phyloP scores from a whole-genome alignment of 441 rosid genomes.

The Aleurites moluccanus region DNA sequence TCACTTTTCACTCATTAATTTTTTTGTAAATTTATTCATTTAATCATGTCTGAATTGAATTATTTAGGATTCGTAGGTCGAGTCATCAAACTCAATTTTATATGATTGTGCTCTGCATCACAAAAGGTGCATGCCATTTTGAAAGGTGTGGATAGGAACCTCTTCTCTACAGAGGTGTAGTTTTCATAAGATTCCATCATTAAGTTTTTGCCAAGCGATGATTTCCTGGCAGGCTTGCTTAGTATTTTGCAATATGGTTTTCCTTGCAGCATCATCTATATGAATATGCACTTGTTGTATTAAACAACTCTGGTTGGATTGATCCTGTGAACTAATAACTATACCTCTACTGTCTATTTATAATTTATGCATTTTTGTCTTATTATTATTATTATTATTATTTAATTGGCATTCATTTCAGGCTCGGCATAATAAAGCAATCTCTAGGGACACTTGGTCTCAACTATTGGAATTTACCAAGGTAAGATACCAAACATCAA shows the following conservation, averaged over 20 bases:
- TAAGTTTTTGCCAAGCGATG: neutral
- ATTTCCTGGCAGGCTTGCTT: neutral
- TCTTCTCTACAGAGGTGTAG: too few relatives aligned
- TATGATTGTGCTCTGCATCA: too few relatives aligned
- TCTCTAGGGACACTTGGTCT: conserved; percentile 95
- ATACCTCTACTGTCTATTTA: neutral
- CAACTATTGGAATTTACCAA: conserved; percentile 52
- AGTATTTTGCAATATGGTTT: neutral
- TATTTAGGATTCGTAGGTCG: neutral
- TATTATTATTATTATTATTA: conserved; percentile 7
- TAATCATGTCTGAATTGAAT: too few relatives aligned
- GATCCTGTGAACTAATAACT: neutral
- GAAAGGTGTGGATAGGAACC: too few relatives aligned
- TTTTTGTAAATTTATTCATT: too few relatives aligned
- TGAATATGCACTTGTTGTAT: neutral
- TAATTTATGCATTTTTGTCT: neutral
- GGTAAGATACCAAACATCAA: conserved; percentile 2
- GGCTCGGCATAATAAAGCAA: conserved; percentile 90
- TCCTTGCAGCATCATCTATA: neutral
- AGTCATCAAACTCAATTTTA: too few relatives aligned
- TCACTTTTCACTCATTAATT: too few relatives aligned
- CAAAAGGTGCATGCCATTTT: too few relatives aligned
- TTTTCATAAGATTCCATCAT: neutral
- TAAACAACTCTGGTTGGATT: conserved; percentile 1
- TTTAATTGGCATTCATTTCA: conserved; percentile 32